A percentile compares a stretch with the other conserved stretches of the same genome.
These are phyloP conservation scores for Eimeria nieschulzi DNA, from an alignment of 169 alveolate species.

Conservation along the genomic window DNA sequence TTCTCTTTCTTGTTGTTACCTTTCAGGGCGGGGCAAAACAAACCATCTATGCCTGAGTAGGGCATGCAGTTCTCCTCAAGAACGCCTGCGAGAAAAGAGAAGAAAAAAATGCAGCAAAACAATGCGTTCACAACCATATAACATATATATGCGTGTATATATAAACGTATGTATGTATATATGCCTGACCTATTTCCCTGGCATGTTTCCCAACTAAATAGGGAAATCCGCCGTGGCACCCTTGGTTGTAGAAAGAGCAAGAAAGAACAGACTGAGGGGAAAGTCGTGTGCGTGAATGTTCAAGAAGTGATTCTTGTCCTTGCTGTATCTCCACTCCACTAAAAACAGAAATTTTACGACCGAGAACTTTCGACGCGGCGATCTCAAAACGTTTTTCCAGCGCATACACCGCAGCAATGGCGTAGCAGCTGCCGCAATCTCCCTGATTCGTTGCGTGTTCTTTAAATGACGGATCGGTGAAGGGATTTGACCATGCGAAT, in stretches of 20 bases:
- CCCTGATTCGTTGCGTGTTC: constrained; percentile 80
- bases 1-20: neutral
- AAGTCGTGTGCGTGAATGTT: no score
- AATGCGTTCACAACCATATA: neutral
- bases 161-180: neutral
- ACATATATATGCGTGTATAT: neutral
- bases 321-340: neutral
- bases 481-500: constrained; percentile 80
- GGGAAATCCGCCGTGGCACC: constrained; percentile 82
- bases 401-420: constrained; percentile 81
- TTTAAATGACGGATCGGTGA: constrained; percentile 44
- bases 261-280: constrained; percentile 82
- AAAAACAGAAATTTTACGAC: constrained; percentile 18
- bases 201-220: constrained; percentile 79
- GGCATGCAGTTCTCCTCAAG: neutral
- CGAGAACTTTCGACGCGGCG: constrained; percentile 69
- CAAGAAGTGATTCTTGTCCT: neutral
- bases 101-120: neutral
- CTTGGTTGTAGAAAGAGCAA: constrained; percentile 83
- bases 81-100: neutral
- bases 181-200: constrained; percentile 74
- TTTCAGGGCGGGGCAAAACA: neutral
- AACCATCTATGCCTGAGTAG: neutral
- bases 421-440: constrained; percentile 91
- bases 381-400: constrained; percentile 86